Percentiles rank a stretch among this genome's conserved stretches.
Conservation (phyloP, 768 basidiomycete species). For the Tylopilus balloui region DNA sequence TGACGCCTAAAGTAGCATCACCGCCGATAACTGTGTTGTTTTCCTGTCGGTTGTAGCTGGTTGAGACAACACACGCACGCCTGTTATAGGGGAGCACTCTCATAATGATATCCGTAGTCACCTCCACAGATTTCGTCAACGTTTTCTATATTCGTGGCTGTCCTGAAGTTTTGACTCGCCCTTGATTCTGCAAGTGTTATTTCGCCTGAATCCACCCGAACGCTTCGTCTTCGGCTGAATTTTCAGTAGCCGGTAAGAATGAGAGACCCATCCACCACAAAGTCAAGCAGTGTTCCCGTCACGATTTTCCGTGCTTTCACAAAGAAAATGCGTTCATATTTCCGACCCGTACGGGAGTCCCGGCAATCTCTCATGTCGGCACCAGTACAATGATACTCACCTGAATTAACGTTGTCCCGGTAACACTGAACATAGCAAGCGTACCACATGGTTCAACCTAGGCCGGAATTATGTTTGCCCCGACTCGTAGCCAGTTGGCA, state of each 20-base stretch:
- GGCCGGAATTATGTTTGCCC: background rate
- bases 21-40: background rate
- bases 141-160: too few relatives aligned
- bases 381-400: background rate
- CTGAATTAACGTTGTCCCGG: background rate
- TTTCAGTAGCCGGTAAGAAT: constrained; percentile 13
- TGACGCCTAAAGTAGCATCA: background rate
- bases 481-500: background rate
- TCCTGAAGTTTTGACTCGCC: too few relatives aligned
- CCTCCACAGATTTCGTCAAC: too few relatives aligned
- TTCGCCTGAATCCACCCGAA: too few relatives aligned
- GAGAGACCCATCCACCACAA: too few relatives aligned
- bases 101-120: background rate
- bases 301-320: background rate
- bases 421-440: too few relatives aligned
- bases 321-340: background rate
- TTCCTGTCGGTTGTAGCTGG: background rate
- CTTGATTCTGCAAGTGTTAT: too few relatives aligned
- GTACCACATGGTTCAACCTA: too few relatives aligned
- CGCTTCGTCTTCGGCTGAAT: too few relatives aligned
- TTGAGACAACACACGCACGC: too few relatives aligned
- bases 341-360: too few relatives aligned
- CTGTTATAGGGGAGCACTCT: background rate
- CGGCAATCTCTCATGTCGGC: background rate
- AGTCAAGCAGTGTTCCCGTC: background rate